Percentiles rank a stretch among this genome's conserved stretches.
Evolutionary conservation across 768 basidiomycete species (phyloP).

Genomic region (Auricularia sp.): DNA sequence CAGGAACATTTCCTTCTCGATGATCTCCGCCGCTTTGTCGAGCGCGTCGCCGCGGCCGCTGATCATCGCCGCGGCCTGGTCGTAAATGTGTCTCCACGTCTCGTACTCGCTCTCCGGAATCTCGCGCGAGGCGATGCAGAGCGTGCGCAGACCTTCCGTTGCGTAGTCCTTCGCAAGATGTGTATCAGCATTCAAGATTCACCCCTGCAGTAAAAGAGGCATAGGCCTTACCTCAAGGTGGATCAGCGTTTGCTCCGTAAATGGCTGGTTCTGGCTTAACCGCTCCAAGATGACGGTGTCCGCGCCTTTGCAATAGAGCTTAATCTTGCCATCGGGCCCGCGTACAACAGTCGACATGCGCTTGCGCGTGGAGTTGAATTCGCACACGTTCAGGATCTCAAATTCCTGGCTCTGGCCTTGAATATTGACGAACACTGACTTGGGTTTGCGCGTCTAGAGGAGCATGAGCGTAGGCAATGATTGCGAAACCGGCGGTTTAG

Average conservation of each 20-base stretch:
- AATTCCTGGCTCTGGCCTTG: conserved; percentile 66
- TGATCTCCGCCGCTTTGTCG: conserved; percentile 88
- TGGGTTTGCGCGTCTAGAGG: conserved; percentile 85
- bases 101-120: conserved; percentile 84
- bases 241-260: conserved; percentile 71
- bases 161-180: conserved; percentile 65
- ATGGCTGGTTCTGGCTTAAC: conserved; percentile 66
- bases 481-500: too few species aligned
- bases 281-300: conserved; percentile 96
- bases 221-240: conserved; percentile 68
- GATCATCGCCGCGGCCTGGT: conserved; percentile 90
- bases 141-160: conserved; percentile 89
- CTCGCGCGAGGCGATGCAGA: conserved; percentile 93
- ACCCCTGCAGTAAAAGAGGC: too few species aligned
- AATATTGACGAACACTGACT: conserved; percentile 83
- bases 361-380: conserved; percentile 96
- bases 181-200: background rate
- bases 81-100: conserved; percentile 80
- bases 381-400: conserved; percentile 91
- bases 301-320: conserved; percentile 92
- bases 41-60: conserved; percentile 91
- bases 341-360: conserved; percentile 95
- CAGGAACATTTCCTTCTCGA: conserved; percentile 87
- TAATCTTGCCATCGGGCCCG: conserved; percentile 81
- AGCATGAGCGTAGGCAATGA: conserved; percentile 16